Evolutionary conservation across 2,329 filamentous ascomycete species (phyloP).

Genomic region (Chrysoporthe puriensis): DNA sequence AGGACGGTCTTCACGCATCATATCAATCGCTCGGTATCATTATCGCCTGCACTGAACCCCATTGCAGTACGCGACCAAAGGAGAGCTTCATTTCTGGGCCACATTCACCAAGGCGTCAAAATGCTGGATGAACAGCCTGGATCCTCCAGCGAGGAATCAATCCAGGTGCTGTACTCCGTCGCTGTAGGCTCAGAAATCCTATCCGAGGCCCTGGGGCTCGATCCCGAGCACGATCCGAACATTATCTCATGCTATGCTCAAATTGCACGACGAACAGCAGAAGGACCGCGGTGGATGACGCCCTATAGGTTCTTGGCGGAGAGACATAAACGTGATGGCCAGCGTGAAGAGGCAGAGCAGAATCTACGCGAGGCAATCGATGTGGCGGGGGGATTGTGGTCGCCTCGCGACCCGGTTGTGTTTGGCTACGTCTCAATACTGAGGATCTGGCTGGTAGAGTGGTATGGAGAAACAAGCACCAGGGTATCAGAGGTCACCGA

Average conservation of each 20-base stretch:
- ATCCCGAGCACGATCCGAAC: background rate
- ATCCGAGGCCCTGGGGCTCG: background rate
- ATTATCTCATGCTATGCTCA: background rate
- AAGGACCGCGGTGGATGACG: background rate
- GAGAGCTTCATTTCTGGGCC: background rate
- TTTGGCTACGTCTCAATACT: background rate
- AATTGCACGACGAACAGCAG: background rate
- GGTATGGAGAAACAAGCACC: background rate
- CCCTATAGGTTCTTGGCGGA: background rate
- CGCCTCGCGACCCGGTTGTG: background rate
- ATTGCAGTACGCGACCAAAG: background rate
- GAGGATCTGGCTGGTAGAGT: slow-evolving; percentile 1
- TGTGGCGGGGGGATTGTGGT: background rate
- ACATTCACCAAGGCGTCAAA: background rate
- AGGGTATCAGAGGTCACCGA: background rate
- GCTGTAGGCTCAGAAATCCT: background rate
- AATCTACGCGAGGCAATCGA: background rate
- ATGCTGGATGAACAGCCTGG: background rate
- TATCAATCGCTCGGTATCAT: background rate
- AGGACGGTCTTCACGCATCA: background rate
- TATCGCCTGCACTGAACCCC: background rate
- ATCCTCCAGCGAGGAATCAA: background rate
- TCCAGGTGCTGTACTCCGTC: background rate
- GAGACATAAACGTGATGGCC: background rate
- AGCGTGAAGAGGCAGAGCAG: background rate